These are phyloP conservation scores for Xylaria sp. DNA, from an alignment of 2,329 filamentous ascomycete genomes.

Conservation along the genomic window DNA sequence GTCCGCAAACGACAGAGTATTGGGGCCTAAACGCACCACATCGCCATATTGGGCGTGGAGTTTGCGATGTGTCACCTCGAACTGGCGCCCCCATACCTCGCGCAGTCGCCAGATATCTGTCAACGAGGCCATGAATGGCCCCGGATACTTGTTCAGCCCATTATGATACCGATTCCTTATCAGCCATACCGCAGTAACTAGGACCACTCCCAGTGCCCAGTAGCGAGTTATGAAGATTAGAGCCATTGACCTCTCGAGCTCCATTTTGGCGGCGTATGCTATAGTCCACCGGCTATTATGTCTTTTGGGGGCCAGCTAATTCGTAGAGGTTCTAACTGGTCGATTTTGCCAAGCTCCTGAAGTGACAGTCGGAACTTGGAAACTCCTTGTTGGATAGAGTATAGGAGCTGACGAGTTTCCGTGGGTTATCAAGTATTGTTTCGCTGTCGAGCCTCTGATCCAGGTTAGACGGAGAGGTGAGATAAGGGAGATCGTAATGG, in stretches of 20 bases:
- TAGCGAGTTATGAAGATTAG: slow-evolving; percentile 46
- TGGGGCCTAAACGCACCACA: slow-evolving; percentile 77
- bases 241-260: slow-evolving; percentile 39
- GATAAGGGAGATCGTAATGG: neutral
- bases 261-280: slow-evolving; percentile 13
- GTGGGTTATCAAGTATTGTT: neutral
- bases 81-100: slow-evolving; percentile 67
- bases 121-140: slow-evolving; percentile 69
- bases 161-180: slow-evolving; percentile 56
- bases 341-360: neutral
- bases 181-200: slow-evolving; percentile 48
- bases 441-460: neutral
- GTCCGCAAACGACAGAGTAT: slow-evolving; percentile 74
- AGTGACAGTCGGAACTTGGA: neutral
- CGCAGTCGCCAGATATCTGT: slow-evolving; percentile 78
- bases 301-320: neutral
- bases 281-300: slow-evolving; percentile 14
- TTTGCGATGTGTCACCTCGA: slow-evolving; percentile 70
- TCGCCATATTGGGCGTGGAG: slow-evolving; percentile 76
- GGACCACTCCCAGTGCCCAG: slow-evolving; percentile 49
- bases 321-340: neutral
- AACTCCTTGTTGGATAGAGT: neutral
- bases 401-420: neutral
- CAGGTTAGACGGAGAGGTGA: neutral
- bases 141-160: slow-evolving; percentile 74